These are phyloP conservation scores for Aspergillus uvarum DNA, from an alignment of 2,329 filamentous ascomycete genomes.

Conservation along the genomic window DNA sequence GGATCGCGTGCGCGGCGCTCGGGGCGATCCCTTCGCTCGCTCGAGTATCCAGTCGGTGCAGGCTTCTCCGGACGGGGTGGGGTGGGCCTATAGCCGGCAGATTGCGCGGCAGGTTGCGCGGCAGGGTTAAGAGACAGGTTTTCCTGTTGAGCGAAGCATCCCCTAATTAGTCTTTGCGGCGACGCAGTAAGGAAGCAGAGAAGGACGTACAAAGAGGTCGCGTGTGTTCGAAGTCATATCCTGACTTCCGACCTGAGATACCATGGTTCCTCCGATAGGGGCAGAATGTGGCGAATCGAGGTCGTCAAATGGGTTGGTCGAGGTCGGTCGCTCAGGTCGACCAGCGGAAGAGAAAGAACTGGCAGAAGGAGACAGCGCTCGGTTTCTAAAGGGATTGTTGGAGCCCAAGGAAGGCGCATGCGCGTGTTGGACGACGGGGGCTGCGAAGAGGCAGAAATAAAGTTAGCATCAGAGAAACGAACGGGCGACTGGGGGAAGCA, in stretches of 20 bases:
- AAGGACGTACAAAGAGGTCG: conserved; percentile 60
- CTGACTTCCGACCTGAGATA: conserved; percentile 37
- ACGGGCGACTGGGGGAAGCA: conserved; percentile 7
- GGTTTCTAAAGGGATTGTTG: conserved; percentile 54
- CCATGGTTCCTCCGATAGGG: conserved; percentile 29
- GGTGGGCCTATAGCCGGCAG: conserved; percentile 38
- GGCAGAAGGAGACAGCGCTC: conserved; percentile 40
- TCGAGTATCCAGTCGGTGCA: conserved; percentile 22
- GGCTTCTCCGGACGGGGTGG: conserved; percentile 37
- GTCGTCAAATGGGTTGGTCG: conserved; percentile 61
- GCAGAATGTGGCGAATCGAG: conserved; percentile 37
- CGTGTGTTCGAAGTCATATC: conserved; percentile 51
- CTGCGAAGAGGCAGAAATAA: conserved; percentile 8
- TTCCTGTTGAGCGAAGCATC: conserved; percentile 27
- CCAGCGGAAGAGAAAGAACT: conserved; percentile 29
- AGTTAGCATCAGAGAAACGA: conserved; percentile 7
- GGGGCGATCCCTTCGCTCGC: conserved; percentile 30
- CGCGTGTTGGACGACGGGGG: conserved; percentile 31
- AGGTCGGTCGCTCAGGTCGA: conserved; percentile 50
- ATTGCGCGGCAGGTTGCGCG: conserved; percentile 38
- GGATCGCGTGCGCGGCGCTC: conserved; percentile 32
- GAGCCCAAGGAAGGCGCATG: conserved; percentile 42
- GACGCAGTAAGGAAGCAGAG: conserved; percentile 5
- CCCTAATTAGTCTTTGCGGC: not conserved
- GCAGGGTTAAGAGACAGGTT: conserved; percentile 39